Evolutionary conservation across 176 grass and related monocot species (phyloP).

Genomic region (Aegilops umbellulata): DNA sequence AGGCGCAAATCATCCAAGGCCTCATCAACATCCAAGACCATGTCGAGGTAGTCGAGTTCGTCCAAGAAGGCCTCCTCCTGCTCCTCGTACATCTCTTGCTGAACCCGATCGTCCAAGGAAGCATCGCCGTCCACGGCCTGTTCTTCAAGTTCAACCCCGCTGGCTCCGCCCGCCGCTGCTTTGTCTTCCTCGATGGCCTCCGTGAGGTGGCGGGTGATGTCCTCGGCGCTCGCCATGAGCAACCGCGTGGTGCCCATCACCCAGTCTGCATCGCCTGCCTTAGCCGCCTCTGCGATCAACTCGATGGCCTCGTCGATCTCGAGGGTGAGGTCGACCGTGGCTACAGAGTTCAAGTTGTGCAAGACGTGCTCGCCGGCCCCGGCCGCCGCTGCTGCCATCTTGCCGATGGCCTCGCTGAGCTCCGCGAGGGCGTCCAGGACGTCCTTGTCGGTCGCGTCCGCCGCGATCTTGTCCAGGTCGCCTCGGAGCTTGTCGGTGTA

Average conservation of each 20-base stretch:
- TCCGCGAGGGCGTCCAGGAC: background rate
- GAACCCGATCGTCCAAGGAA: background rate
- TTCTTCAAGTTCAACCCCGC: background rate
- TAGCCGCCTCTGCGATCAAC: background rate
- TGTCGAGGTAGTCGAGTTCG: background rate
- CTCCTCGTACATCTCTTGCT: background rate
- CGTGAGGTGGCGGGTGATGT: background rate
- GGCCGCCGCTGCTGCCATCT: background rate
- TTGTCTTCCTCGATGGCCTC: background rate
- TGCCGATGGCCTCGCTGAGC: background rate
- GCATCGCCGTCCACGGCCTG: background rate
- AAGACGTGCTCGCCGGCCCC: background rate
- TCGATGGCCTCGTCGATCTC: background rate
- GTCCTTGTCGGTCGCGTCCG: background rate
- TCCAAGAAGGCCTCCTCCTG: background rate
- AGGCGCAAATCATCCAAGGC: background rate
- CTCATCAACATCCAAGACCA: background rate
- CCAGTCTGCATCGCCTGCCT: background rate
- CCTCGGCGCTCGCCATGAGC: background rate
- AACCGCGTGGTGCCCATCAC: background rate
- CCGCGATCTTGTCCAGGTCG: background rate
- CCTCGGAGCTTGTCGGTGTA: background rate
- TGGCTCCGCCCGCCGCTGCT: background rate
- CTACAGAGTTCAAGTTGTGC: background rate
- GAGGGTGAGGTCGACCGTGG: background rate